Evolutionary conservation across 257 asterid species (phyloP).

Genomic region (Capsicum chinense): DNA sequence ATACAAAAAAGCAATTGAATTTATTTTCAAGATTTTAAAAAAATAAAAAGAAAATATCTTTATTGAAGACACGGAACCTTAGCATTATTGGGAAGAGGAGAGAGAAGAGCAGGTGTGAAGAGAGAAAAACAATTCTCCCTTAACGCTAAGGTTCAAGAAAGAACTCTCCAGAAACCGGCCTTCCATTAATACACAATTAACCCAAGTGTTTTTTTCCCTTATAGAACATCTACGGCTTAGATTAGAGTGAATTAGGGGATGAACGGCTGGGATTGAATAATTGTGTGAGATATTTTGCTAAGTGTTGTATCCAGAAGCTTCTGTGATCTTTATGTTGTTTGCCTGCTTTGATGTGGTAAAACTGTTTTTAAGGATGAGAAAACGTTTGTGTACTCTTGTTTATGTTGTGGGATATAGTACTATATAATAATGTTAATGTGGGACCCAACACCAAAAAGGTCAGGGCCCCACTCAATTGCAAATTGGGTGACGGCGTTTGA

Average conservation of each 20-base stretch:
- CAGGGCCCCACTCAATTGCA: background rate
- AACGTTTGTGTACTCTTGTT: background rate
- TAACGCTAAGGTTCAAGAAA: constrained; percentile 30
- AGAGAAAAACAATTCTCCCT: constrained; percentile 34
- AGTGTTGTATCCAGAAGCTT: constrained; percentile 52
- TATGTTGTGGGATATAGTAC: background rate
- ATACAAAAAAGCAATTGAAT: background rate
- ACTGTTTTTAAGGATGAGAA: constrained; percentile 16
- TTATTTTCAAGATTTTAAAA: too few relatives aligned
- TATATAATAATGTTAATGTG: background rate
- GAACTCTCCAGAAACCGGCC: constrained; percentile 62
- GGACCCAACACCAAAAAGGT: constrained; percentile 7
- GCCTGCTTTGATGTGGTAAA: background rate
- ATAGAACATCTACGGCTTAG: background rate
- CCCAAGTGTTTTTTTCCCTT: too few relatives aligned
- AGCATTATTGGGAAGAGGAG: constrained; percentile 28
- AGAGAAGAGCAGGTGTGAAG: background rate
- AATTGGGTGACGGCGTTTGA: background rate
- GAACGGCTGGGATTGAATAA: constrained; percentile 47
- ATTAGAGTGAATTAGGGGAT: background rate
- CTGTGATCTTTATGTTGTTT: constrained; percentile 33
- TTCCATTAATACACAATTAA: constrained; percentile 29
- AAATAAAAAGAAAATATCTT: too few relatives aligned
- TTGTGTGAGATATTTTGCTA: constrained; percentile 40
- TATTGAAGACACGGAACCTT: constrained; percentile 35